Percentiles rank a stretch among this genome's conserved stretches.
Evolutionary conservation across 768 basidiomycete species (phyloP).

Genomic region (Dioszegia crocea): DNA sequence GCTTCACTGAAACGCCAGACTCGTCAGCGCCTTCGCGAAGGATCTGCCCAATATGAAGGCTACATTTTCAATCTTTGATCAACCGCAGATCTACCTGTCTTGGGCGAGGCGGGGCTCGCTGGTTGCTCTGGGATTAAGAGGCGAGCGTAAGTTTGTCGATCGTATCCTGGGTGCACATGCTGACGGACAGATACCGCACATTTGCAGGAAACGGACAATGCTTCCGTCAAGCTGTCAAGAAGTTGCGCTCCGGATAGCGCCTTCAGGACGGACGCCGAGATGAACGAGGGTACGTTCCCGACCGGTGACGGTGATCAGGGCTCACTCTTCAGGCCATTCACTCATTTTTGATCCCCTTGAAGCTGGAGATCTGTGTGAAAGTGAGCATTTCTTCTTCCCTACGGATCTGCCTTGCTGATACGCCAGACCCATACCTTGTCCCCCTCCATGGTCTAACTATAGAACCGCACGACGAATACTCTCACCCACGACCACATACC

Average conservation of each 20-base stretch:
- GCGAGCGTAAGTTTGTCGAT: conserved; percentile 32
- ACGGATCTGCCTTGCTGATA: not conserved
- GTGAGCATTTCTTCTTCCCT: conserved; percentile 19
- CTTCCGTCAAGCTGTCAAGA: conserved; percentile 34
- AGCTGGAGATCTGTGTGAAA: conserved; percentile 46
- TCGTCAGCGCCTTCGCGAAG: conserved; percentile 33
- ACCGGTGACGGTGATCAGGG: not conserved
- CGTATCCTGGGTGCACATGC: not conserved
- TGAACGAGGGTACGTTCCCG: conserved; percentile 25
- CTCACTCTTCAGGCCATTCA: conserved; percentile 27
- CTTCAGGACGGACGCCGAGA: conserved; percentile 26
- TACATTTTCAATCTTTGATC: conserved; percentile 48
- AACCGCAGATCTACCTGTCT: conserved; percentile 48
- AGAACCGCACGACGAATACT: conserved; percentile 42
- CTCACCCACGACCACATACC: conserved; percentile 47
- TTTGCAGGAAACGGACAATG: conserved; percentile 44
- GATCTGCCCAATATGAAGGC: conserved; percentile 43
- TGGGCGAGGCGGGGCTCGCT: conserved; percentile 43
- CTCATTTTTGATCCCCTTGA: conserved; percentile 46
- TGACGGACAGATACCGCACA: conserved; percentile 33
- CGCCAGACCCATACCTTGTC: conserved; percentile 44
- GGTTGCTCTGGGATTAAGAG: conserved; percentile 40
- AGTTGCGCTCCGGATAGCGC: conserved; percentile 46
- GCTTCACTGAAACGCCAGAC: conserved; percentile 8
- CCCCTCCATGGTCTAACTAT: conserved; percentile 46